Evolutionary conservation across 2,329 filamentous ascomycete genomes (phyloP).

Genomic region (Exophiala phaeomuriformis): DNA sequence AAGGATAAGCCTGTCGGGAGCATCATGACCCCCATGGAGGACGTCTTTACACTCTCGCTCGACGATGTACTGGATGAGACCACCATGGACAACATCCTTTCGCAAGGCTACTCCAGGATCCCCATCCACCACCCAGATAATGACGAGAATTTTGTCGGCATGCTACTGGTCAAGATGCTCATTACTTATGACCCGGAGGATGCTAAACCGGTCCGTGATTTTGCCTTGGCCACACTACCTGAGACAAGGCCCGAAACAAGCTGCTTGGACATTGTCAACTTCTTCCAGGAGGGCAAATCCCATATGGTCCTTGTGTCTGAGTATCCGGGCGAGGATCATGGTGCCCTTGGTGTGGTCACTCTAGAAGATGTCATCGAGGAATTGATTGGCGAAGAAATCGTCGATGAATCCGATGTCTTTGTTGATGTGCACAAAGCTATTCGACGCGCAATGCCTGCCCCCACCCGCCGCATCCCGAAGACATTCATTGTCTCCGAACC

Average conservation of each 20-base stretch:
- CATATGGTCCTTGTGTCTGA: conserved; percentile 98
- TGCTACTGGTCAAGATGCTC: conserved; percentile 96
- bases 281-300: conserved; percentile 98
- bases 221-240: conserved; percentile 84
- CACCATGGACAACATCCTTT: conserved; percentile 90
- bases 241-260: conserved; percentile 93
- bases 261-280: conserved; percentile 97
- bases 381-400: conserved; percentile 97
- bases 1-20: conserved; percentile 92
- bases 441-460: conserved; percentile 75
- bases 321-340: conserved; percentile 78
- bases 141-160: conserved; percentile 82
- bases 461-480: conserved; percentile 62
- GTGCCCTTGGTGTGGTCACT: conserved; percentile 87
- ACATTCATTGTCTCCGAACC: conserved; percentile 44
- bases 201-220: conserved; percentile 75
- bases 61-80: conserved; percentile 86
- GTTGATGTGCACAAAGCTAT: conserved; percentile 98
- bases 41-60: conserved; percentile 94
- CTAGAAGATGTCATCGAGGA: conserved; percentile 98
- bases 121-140: conserved; percentile 86
- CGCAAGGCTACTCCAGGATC: conserved; percentile 90
- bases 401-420: conserved; percentile 97
- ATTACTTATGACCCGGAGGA: conserved; percentile 99
- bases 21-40: conserved; percentile 98